A percentile compares a stretch with the other conserved stretches of the same genome.
Conservation (phyloP, 139 green algal species). For the Micractinium sp. region DNA sequence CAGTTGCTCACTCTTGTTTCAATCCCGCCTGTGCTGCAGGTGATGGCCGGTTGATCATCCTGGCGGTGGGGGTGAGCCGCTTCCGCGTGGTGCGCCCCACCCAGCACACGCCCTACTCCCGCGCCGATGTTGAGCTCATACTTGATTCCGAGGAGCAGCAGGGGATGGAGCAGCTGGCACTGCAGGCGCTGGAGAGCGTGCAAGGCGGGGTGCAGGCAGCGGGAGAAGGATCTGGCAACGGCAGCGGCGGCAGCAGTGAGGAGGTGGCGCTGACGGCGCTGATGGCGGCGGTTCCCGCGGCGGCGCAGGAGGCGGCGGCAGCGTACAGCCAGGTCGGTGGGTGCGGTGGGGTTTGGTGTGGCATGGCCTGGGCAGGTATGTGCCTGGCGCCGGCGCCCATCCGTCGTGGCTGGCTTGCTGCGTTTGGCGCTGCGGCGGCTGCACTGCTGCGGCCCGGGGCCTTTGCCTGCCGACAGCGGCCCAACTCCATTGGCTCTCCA, state of each 20-base stretch:
- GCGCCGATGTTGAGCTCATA: conserved; percentile 50
- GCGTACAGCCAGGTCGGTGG: not conserved
- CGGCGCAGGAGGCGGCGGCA: conserved; percentile 17
- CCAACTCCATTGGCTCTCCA: too few relatives aligned
- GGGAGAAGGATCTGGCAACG: not conserved
- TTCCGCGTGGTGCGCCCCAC: conserved; percentile 45
- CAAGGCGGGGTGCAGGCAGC: not conserved
- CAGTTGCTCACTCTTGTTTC: too few relatives aligned
- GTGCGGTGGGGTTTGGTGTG: too few relatives aligned
- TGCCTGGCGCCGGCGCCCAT: too few relatives aligned
- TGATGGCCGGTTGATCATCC: conserved; percentile 61
- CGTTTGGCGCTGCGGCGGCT: too few relatives aligned
- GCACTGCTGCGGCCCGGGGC: too few relatives aligned
- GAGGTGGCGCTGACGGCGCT: not conserved
- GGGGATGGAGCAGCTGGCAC: not conserved
- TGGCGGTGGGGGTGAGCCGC: conserved; percentile 48
- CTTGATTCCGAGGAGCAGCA: conserved; percentile 54
- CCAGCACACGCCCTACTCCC: conserved; percentile 48
- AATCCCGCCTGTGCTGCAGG: too few relatives aligned
- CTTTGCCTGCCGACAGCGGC: too few relatives aligned
- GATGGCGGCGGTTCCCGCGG: conserved; percentile 18
- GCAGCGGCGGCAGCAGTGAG: not conserved
- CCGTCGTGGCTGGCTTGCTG: too few relatives aligned
- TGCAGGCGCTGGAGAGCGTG: conserved; percentile 13
- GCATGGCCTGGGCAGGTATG: too few relatives aligned